Evolutionary conservation across 2,329 filamentous ascomycete species (phyloP).

Genomic region (Fusarium sp.): DNA sequence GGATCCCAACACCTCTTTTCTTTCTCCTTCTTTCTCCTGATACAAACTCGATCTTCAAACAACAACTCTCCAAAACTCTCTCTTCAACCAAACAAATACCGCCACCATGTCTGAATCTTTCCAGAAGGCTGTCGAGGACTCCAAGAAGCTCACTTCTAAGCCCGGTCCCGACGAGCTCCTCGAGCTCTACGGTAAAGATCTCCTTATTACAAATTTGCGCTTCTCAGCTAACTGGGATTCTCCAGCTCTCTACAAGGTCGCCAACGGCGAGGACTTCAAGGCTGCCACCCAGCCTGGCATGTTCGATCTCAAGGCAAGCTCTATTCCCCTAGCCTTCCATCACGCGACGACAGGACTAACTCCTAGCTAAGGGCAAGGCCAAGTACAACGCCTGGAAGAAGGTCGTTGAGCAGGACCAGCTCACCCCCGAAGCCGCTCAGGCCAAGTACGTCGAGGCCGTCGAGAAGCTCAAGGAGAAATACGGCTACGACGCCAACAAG

Average conservation of each 20-base stretch:
- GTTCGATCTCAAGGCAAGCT: slow-evolving; percentile 74
- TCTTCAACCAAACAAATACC: neutral
- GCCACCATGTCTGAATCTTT: slow-evolving; percentile 61
- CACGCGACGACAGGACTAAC: slow-evolving; percentile 13
- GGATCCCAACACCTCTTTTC: slow-evolving; percentile 32
- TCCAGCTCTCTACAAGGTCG: slow-evolving; percentile 69
- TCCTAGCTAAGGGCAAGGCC: slow-evolving; percentile 73
- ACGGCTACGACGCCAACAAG: slow-evolving; percentile 75
- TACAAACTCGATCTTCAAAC: slow-evolving; percentile 4
- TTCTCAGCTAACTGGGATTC: neutral
- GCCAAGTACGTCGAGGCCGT: slow-evolving; percentile 79
- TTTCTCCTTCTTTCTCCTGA: neutral
- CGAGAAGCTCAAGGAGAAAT: slow-evolving; percentile 75
- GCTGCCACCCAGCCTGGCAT: slow-evolving; percentile 70
- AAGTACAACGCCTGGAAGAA: slow-evolving; percentile 85
- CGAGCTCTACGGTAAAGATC: slow-evolving; percentile 65
- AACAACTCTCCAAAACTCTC: neutral
- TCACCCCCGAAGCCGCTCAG: slow-evolving; percentile 75
- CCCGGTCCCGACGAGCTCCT: slow-evolving; percentile 73
- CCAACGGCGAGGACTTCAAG: slow-evolving; percentile 65
- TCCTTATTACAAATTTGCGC: neutral
- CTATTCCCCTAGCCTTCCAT: neutral
- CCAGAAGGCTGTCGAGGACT: slow-evolving; percentile 69
- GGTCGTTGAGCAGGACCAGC: slow-evolving; percentile 68
- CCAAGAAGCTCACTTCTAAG: slow-evolving; percentile 74